phyloP scores from a whole-genome alignment of 192 early-diverging fungal species.

The Mortierella hygrophila region DNA sequence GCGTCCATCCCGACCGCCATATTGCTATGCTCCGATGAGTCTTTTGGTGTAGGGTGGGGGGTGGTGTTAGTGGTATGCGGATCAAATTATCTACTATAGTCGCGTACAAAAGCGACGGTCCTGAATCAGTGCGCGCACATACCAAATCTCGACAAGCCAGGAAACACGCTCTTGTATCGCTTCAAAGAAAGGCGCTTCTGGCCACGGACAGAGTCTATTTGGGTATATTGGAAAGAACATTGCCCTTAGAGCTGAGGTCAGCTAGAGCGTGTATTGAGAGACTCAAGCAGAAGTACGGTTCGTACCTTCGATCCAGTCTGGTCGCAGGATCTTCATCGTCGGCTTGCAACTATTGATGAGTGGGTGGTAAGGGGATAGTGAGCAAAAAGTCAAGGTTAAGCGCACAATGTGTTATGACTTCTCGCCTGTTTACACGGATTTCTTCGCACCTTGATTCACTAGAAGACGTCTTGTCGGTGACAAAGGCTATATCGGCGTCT shows the following conservation, averaged over 20 bases:
- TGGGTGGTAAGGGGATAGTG: neutral
- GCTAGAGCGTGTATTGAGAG: neutral
- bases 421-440: neutral
- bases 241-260: neutral
- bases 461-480: constrained; percentile 16
- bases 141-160: constrained; percentile 22
- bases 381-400: neutral
- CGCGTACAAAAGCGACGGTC: neutral
- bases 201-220: constrained; percentile 26
- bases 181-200: constrained; percentile 19
- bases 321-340: constrained; percentile 36
- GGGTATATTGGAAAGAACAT: too few relatives aligned
- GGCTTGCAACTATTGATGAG: neutral
- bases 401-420: too few relatives aligned
- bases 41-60: neutral
- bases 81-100: neutral
- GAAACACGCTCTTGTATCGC: constrained; percentile 31
- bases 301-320: constrained; percentile 52
- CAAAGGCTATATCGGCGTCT: constrained; percentile 43
- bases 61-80: neutral
- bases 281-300: neutral
- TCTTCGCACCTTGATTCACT: neutral
- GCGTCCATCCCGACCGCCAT: constrained; percentile 31
- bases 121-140: neutral
- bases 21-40: neutral